Evolutionary conservation across 2,329 filamentous ascomycete genomes (phyloP).

Genomic region (Neonectria neomacrospora): DNA sequence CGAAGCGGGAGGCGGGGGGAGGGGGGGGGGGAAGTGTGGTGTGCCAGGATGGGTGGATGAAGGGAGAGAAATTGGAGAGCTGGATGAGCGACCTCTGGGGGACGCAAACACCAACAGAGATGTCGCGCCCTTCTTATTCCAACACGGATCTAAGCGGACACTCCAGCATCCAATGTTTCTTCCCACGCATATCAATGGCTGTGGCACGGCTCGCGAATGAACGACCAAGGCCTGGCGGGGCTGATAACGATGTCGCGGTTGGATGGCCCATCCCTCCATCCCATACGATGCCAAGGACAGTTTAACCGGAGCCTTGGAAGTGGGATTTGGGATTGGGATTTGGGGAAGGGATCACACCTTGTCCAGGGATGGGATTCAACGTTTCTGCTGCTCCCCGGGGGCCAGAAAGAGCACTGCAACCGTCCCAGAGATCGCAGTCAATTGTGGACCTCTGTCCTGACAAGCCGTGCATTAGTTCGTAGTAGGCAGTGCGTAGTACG

Average conservation of each 20-base stretch:
- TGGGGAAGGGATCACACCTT: slow-evolving; percentile 1
- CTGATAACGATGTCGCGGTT: slow-evolving; percentile 26
- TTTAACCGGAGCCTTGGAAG: slow-evolving; percentile 7
- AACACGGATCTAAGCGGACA: background rate
- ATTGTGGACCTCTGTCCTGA: slow-evolving; percentile 7
- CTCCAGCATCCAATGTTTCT: background rate
- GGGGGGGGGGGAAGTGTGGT: no score
- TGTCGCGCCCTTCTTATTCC: slow-evolving; percentile 21
- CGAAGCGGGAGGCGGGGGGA: slow-evolving; percentile 9
- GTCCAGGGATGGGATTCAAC: background rate
- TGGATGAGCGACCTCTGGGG: slow-evolving; percentile 1
- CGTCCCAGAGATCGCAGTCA: slow-evolving; percentile 13
- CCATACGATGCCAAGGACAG: slow-evolving; percentile 12
- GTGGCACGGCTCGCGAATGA: slow-evolving; percentile 20
- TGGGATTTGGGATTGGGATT: slow-evolving; percentile 16
- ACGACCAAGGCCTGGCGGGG: slow-evolving; percentile 13
- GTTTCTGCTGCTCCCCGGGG: slow-evolving; percentile 6
- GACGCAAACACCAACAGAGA: background rate
- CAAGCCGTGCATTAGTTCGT: background rate
- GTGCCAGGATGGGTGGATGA: slow-evolving; percentile 11
- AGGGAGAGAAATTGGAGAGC: background rate
- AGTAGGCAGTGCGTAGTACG: background rate
- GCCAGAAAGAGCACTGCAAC: slow-evolving; percentile 14
- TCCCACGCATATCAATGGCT: slow-evolving; percentile 17
- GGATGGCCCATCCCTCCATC: slow-evolving; percentile 15